Percentiles rank a stretch among this genome's conserved stretches.
phyloP scores from a whole-genome alignment of 176 grass and related monocot species.

The Eleusine coracana region DNA sequence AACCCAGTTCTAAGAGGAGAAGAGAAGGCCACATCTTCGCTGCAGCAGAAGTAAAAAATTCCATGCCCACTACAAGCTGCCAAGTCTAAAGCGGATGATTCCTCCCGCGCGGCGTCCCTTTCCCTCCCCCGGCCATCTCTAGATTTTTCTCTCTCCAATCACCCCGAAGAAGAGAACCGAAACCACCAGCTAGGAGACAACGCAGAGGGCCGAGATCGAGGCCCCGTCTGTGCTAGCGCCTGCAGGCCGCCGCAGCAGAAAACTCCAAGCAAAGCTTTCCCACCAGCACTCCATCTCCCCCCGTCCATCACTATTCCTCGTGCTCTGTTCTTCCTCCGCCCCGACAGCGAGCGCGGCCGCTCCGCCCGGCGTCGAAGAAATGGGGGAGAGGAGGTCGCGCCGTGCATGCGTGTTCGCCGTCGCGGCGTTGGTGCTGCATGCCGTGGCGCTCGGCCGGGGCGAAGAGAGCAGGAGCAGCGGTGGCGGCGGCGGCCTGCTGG shows the following conservation, averaged over 20 bases:
- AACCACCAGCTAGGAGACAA: conserved; percentile 17
- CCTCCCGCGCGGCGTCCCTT: conserved; percentile 9
- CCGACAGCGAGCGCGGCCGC: neutral
- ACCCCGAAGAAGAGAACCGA: neutral
- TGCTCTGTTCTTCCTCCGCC: neutral
- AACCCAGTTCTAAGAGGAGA: neutral
- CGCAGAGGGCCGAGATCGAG: neutral
- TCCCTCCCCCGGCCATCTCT: neutral
- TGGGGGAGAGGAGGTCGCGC: conserved; percentile 43
- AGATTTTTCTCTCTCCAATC: conserved; percentile 13
- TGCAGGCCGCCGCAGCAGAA: neutral
- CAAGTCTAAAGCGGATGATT: conserved; percentile 17
- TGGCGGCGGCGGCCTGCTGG: conserved; percentile 19
- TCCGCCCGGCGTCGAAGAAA: neutral
- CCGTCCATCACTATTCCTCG: neutral
- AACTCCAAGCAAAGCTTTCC: neutral
- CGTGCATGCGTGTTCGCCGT: conserved; percentile 2
- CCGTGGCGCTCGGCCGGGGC: conserved; percentile 13
- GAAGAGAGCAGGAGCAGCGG: conserved; percentile 14
- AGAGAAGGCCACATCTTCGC: conserved; percentile 14
- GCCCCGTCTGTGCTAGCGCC: neutral
- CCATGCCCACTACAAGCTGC: conserved; percentile 4
- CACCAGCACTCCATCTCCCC: neutral
- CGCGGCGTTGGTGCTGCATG: conserved; percentile 29
- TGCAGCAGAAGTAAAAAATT: neutral